phyloP scores from a whole-genome alignment of 169 alveolate species.

The Cryptosporidium felis region DNA sequence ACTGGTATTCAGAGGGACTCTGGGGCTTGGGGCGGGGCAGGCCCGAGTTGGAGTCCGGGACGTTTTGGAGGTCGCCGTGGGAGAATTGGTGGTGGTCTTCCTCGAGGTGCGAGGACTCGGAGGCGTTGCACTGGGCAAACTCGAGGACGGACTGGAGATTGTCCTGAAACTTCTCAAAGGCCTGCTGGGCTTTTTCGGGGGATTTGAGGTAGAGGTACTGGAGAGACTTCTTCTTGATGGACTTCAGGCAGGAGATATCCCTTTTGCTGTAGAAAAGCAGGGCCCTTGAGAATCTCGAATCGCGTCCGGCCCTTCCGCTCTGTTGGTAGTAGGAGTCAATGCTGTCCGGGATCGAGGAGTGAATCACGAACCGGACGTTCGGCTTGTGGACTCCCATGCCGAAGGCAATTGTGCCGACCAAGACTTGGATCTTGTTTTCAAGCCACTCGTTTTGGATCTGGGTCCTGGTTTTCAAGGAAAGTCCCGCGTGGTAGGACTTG shows the following conservation, averaged over 20 bases:
- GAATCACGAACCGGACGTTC: constrained; percentile 95
- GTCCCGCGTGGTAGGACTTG: constrained; percentile 87
- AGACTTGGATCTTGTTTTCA: constrained; percentile 88
- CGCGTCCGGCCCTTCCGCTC: constrained; percentile 99
- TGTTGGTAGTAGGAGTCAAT: constrained; percentile 94
- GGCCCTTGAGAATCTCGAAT: constrained; percentile 87
- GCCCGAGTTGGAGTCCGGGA: not conserved
- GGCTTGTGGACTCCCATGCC: constrained; percentile 99
- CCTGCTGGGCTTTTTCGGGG: constrained; percentile 33
- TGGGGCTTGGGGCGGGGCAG: not conserved
- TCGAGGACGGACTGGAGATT: constrained; percentile 59
- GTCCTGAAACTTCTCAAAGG: constrained; percentile 68
- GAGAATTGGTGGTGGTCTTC: constrained; percentile 74
- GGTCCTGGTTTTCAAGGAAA: constrained; percentile 62
- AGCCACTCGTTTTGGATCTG: constrained; percentile 89
- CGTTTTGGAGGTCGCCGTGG: not conserved
- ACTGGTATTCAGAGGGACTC: constrained; percentile 15
- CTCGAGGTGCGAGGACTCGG: not conserved
- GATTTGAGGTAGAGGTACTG: constrained; percentile 57
- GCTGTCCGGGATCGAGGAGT: constrained; percentile 93
- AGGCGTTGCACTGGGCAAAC: constrained; percentile 22
- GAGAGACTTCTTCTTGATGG: constrained; percentile 57
- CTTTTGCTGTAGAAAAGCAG: constrained; percentile 78
- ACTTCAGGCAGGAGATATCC: constrained; percentile 65
- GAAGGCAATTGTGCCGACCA: constrained; percentile 98